Base-by-base conservation (phyloP, 2,329 filamentous ascomycete genomes). In the Drechmeria coniospora region DNA sequence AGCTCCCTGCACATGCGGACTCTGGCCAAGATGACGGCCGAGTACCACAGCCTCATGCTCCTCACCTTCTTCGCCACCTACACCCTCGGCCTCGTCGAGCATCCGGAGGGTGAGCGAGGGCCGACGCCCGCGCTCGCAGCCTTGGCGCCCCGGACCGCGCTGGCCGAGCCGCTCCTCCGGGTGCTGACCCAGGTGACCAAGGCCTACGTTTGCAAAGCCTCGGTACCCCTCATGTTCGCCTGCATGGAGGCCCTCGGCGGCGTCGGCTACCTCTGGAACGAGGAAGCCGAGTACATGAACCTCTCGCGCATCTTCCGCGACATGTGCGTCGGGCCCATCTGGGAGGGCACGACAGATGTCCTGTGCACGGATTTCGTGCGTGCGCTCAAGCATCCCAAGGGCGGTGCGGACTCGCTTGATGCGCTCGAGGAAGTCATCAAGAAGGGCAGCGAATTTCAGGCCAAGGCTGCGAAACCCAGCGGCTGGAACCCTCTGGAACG, bases 301-400 rank as follows among this genome's bases (percentile, higher is more conserved):
- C 53, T 82, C 4, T 64, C 75, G 0, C 62, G 74, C 6, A 54
- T 81, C 1, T 71, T 72, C 39, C 64, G 79, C 6, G 77, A 82
- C 39, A 68, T 63, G 2, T 58, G 53, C 6, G 76, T 80, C 3
- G 52, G 69, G 27, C 62, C 67, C 10, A 80, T 82, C 26, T 79
- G 74, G 73, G 75, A 79, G 47, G 74, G 77, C 1, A 82, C 78
- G 0, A 79, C 75, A 0, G 75, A 80, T 40, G 73, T 83, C 5
- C 57, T 83, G 30, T 68, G 69, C 4, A 58, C 56, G 1, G 65
- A 66, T 33, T 53, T 63, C 11, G 34, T 65, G 10, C 45, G 61
- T 13, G 58, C 60, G 0, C 32, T 68, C 23, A 65, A 63, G 34
- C 59, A 66, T 19, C 46, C 56, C 1, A 46, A 46, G 15, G 44